phyloP scores from a whole-genome alignment of 2,329 filamentous ascomycete species.

The Anisogramma anomala region DNA sequence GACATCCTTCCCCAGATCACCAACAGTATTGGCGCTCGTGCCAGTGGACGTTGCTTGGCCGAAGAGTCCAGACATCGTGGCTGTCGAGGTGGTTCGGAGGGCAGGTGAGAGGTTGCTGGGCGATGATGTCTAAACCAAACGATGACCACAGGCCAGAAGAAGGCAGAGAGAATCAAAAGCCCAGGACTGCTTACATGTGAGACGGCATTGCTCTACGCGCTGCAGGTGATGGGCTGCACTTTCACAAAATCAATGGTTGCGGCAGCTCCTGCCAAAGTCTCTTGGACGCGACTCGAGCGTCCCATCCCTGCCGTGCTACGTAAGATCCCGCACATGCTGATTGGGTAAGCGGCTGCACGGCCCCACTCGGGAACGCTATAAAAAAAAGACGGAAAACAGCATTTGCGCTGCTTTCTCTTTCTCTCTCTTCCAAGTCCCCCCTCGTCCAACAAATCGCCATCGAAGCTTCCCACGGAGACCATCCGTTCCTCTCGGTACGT shows the following conservation, averaged over 20 bases:
- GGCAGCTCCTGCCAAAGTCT: too few species aligned
- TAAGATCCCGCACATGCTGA: slow-evolving; percentile 1
- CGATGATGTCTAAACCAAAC: too few species aligned
- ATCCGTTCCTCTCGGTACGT: slow-evolving; percentile 25
- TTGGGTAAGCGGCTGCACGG: slow-evolving; percentile 1
- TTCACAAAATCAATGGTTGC: too few species aligned
- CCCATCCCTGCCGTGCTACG: slow-evolving; percentile 8
- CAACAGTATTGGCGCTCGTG: slow-evolving; percentile 57
- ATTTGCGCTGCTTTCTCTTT: slow-evolving; percentile 18
- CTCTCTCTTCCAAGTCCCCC: slow-evolving; percentile 41
- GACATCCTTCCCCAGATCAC: slow-evolving; percentile 85
- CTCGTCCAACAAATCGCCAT: slow-evolving; percentile 99
- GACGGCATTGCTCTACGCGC: too few species aligned
- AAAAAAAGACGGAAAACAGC: too few species aligned
- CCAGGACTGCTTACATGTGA: background rate
- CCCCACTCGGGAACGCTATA: slow-evolving; percentile 6
- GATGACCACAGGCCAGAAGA: too few species aligned
- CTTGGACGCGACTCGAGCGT: background rate
- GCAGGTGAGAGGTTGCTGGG: background rate
- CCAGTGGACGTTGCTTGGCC: slow-evolving; percentile 39
- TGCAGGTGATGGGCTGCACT: too few species aligned
- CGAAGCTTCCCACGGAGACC: slow-evolving; percentile 89
- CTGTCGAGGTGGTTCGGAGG: background rate
- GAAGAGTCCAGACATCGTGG: slow-evolving; percentile 54
- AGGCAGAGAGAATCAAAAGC: background rate